Evolutionary conservation across 305 asterid genomes (phyloP).

Genomic region (Fraxinus albicans): DNA sequence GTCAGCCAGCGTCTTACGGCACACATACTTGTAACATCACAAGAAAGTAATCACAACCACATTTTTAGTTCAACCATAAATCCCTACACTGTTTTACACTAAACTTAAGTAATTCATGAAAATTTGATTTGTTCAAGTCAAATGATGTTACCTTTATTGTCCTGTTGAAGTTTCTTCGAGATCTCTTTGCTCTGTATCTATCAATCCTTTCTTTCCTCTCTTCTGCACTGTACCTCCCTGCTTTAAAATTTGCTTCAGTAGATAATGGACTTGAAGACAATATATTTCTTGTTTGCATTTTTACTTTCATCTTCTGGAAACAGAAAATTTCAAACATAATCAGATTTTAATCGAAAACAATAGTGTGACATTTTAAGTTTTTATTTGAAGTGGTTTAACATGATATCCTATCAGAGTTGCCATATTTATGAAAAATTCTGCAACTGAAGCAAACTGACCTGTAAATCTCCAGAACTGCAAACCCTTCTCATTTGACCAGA

Average conservation of each 20-base stretch:
- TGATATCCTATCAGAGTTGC: neutral
- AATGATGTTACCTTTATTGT: conserved; percentile 69
- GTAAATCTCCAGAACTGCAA: conserved; percentile 84
- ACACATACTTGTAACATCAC: conserved; percentile 42
- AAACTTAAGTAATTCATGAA: neutral
- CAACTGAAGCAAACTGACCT: conserved; percentile 30
- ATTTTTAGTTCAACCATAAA: conserved; percentile 6
- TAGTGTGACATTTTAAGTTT: neutral
- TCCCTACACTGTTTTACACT: neutral
- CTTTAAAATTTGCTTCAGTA: conserved; percentile 58
- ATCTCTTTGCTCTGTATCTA: conserved; percentile 76
- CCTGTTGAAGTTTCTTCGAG: conserved; percentile 78
- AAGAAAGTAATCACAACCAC: conserved; percentile 11
- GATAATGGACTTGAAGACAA: conserved; percentile 62
- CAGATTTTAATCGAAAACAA: neutral
- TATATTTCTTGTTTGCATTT: conserved; percentile 33
- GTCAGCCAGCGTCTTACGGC: conserved; percentile 89
- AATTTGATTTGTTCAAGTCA: neutral
- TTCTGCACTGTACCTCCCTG: conserved; percentile 62
- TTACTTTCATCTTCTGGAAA: conserved; percentile 45
- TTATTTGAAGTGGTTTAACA: neutral
- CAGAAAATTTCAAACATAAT: neutral
- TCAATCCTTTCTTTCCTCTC: conserved; percentile 81
- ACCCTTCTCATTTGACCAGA: conserved; percentile 67
- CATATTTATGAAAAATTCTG: neutral